Percentiles rank a stretch among this genome's conserved stretches.
Conservation (phyloP, 371 early-diverging fungal species). For the Lichtheimia ramosa region DNA sequence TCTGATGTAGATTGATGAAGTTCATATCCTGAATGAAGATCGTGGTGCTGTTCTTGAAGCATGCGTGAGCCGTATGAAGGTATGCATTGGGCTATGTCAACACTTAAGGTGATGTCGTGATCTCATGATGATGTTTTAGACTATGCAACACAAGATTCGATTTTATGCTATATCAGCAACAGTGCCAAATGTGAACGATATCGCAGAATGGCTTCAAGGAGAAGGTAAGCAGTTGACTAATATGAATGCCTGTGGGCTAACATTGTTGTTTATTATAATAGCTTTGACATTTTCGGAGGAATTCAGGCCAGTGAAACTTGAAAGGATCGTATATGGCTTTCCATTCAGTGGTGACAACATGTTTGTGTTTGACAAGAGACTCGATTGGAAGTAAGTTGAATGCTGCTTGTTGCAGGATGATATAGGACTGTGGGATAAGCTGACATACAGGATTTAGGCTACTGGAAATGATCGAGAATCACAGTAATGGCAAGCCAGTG, state of each 20-base stretch:
- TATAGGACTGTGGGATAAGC: too few relatives aligned
- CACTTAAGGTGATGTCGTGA: too few relatives aligned
- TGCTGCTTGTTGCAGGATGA: not conserved
- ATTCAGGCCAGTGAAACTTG: slow-evolving; percentile 75
- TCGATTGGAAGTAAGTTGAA: slow-evolving; percentile 62
- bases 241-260: not conserved
- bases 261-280: slow-evolving; percentile 12
- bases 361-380: slow-evolving; percentile 64
- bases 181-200: slow-evolving; percentile 81
- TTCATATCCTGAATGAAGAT: slow-evolving; percentile 50
- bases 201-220: slow-evolving; percentile 70
- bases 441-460: slow-evolving; percentile 35
- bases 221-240: slow-evolving; percentile 25
- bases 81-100: slow-evolving; percentile 7
- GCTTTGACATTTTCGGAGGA: slow-evolving; percentile 68
- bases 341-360: slow-evolving; percentile 35
- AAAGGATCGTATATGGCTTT: slow-evolving; percentile 63
- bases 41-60: slow-evolving; percentile 57
- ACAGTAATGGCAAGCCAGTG: slow-evolving; percentile 57
- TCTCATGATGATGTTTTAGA: slow-evolving; percentile 16
- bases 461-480: slow-evolving; percentile 56
- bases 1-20: slow-evolving; percentile 51
- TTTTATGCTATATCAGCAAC: slow-evolving; percentile 84
- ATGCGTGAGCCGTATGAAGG: slow-evolving; percentile 54
- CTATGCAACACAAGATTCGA: slow-evolving; percentile 24